A percentile compares a stretch with the other conserved stretches of the same genome.
Conservation (phyloP, 345 rosid genomes). For the Syzygium grande region DNA sequence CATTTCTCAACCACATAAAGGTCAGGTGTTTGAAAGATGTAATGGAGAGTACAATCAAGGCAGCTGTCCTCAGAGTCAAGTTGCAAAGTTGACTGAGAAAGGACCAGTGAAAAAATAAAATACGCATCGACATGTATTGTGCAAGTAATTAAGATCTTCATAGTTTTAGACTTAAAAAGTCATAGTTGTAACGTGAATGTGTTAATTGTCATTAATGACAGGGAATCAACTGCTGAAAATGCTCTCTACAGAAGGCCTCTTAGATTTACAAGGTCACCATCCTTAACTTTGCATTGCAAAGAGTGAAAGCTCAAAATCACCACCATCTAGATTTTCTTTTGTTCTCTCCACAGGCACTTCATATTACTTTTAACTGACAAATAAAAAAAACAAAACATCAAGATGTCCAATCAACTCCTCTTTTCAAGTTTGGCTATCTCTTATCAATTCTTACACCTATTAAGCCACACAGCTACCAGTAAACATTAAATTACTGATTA, state of each 20-base stretch:
- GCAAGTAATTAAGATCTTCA: background rate
- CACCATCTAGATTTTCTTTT: background rate
- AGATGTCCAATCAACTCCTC: background rate
- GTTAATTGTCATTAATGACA: background rate
- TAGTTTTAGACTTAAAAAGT: background rate
- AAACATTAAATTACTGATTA: background rate
- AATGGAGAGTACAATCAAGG: background rate
- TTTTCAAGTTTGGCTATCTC: background rate
- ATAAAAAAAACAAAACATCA: background rate
- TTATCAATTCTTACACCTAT: background rate
- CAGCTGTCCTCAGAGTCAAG: background rate
- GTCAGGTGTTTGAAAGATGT: background rate
- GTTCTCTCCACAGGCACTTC: background rate
- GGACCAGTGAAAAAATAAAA: background rate
- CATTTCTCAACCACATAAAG: background rate
- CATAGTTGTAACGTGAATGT: background rate
- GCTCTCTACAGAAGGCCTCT: background rate
- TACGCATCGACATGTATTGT: background rate
- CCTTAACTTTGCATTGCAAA: background rate
- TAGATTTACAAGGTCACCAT: background rate
- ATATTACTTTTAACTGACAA: background rate
- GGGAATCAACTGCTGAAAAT: background rate
- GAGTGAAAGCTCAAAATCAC: background rate
- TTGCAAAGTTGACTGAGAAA: background rate
- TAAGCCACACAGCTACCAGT: background rate